Evolutionary conservation across 73 alveolate genomes (phyloP).

Genomic region (Stentor roeselii): DNA sequence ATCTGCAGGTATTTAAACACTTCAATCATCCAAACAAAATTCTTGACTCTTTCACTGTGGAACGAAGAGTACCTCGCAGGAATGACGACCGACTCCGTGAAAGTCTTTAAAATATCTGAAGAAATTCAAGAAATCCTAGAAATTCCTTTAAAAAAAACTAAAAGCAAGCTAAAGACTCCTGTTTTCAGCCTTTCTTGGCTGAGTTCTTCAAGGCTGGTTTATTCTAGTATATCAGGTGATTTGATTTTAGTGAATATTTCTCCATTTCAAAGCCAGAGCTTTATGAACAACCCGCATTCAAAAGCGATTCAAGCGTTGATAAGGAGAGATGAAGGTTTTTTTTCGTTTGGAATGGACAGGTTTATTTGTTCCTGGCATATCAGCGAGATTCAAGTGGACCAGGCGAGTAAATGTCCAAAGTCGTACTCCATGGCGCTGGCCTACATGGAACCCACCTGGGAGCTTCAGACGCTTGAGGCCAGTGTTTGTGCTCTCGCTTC

Average conservation of each 20-base stretch:
- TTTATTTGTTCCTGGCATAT: neutral
- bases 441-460: constrained; percentile 14
- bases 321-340: neutral
- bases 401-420: neutral
- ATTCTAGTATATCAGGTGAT: neutral
- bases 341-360: constrained; percentile 22
- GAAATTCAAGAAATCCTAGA: neutral
- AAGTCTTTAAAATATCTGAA: neutral
- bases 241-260: neutral
- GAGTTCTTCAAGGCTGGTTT: neutral
- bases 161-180: neutral
- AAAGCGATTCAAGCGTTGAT: constrained; percentile 14
- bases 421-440: neutral
- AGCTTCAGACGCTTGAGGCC: neutral
- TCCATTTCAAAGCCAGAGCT: neutral
- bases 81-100: neutral
- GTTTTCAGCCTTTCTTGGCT: neutral
- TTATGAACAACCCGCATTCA: constrained; percentile 20
- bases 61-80: neutral
- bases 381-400: neutral
- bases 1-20: neutral
- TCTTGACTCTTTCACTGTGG: neutral
- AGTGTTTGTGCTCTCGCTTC: neutral
- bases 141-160: neutral
- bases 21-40: no score